Evolutionary conservation across 257 asterid genomes (phyloP).

Genomic region (Datura wrightii): DNA sequence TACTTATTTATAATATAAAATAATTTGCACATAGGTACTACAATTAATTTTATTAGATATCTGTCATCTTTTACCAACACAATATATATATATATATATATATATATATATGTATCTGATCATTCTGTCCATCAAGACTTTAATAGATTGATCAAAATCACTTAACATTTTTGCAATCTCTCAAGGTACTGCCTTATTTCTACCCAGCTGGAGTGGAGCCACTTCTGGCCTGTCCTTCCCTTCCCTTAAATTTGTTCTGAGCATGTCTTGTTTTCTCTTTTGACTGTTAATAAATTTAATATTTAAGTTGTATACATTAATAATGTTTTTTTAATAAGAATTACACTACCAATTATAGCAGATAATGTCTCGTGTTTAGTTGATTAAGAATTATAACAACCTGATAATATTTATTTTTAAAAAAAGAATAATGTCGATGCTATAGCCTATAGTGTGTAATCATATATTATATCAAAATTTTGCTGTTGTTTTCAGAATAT

Average conservation of each 20-base stretch:
- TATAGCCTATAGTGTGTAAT: no score
- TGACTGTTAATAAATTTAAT: background rate
- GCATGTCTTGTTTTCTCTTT: background rate
- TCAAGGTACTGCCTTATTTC: background rate
- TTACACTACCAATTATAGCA: background rate
- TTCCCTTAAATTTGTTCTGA: background rate
- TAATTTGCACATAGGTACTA: no score
- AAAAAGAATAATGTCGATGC: background rate
- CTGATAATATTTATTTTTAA: background rate
- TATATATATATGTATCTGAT: no score
- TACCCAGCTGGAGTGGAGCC: constrained; percentile 24
- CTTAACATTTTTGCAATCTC: background rate
- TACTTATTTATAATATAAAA: no score
- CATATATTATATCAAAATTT: background rate
- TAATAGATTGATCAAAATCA: no score
- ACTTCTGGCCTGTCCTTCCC: background rate
- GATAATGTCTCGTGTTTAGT: background rate
- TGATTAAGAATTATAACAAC: background rate
- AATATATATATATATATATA: no score
- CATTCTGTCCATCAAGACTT: background rate
- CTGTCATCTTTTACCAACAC: no score
- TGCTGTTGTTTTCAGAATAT: background rate
- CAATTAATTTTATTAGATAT: no score
- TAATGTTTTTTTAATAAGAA: background rate
- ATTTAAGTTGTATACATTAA: background rate